Evolutionary conservation across 352 stramenopile genomes (phyloP).

Genomic region (Pythium vanterpoolii): DNA sequence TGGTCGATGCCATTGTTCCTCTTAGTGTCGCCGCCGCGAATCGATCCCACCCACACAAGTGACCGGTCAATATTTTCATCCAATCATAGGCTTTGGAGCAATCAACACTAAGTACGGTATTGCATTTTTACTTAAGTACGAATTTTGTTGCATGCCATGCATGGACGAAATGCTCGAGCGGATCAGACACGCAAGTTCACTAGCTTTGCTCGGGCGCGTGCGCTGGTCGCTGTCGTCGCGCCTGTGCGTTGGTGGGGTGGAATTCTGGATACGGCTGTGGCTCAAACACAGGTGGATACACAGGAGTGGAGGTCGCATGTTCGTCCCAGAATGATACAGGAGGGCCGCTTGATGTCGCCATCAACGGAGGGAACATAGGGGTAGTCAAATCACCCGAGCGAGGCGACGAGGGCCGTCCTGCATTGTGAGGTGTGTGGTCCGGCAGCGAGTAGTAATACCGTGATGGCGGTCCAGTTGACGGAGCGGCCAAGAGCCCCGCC

Average conservation of each 20-base stretch:
- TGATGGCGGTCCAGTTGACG: slow-evolving; percentile 18
- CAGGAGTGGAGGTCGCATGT: background rate
- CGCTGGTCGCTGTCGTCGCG: background rate
- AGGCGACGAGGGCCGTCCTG: slow-evolving; percentile 16
- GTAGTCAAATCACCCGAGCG: background rate
- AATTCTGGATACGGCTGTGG: slow-evolving; percentile 10
- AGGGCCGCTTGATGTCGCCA: slow-evolving; percentile 9
- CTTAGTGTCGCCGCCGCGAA: slow-evolving; percentile 12
- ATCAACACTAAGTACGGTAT: slow-evolving; percentile 11
- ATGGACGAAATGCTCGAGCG: background rate
- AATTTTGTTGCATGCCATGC: background rate
- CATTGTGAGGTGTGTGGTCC: background rate
- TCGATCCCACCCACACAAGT: slow-evolving; percentile 27
- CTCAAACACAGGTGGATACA: slow-evolving; percentile 3
- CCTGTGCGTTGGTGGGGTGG: background rate
- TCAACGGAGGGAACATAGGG: slow-evolving; percentile 19
- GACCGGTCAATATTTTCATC: slow-evolving; percentile 4
- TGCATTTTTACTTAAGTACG: background rate
- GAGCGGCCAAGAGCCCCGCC: background rate
- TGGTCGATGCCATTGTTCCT: background rate
- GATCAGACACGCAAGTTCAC: background rate
- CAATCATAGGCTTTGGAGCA: slow-evolving; percentile 13
- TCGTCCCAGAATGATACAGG: slow-evolving; percentile 24
- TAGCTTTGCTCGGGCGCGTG: background rate
- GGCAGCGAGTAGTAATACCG: slow-evolving; percentile 48